These are phyloP conservation scores for Paraleonurus japonicus DNA, from an alignment of 257 asterid species.

Conservation along the genomic window DNA sequence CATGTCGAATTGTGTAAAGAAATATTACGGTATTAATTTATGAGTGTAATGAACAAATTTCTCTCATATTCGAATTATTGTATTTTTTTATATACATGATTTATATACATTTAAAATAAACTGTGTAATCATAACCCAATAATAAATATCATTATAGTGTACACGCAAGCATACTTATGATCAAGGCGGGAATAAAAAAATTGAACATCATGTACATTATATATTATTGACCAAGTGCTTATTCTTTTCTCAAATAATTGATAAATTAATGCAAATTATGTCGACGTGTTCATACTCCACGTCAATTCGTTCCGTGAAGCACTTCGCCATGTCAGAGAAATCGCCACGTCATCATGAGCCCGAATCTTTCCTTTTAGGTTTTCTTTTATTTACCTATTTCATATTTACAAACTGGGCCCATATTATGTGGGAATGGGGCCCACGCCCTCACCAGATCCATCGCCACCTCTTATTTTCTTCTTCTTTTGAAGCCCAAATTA, in stretches of 20 bases:
- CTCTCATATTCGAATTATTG: too few relatives aligned
- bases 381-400: not conserved
- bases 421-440: not conserved
- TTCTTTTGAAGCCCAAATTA: not conserved
- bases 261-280: not conserved
- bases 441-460: not conserved
- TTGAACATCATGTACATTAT: not conserved
- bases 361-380: not conserved
- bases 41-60: too few relatives aligned
- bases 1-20: too few relatives aligned
- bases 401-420: not conserved
- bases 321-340: constrained; percentile 27
- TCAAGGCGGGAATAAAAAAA: not conserved
- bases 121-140: not conserved
- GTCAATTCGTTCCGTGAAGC: constrained; percentile 28
- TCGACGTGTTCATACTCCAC: constrained; percentile 22
- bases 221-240: not conserved
- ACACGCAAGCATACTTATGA: not conserved
- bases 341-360: not conserved
- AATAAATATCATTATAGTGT: not conserved
- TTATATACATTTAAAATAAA: too few relatives aligned
- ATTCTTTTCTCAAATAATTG: not conserved
- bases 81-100: too few relatives aligned
- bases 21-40: too few relatives aligned
- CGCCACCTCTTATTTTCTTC: too few relatives aligned